Conservation (phyloP, 2,329 filamentous ascomycete species). For the Fonsecaea monophora region DNA sequence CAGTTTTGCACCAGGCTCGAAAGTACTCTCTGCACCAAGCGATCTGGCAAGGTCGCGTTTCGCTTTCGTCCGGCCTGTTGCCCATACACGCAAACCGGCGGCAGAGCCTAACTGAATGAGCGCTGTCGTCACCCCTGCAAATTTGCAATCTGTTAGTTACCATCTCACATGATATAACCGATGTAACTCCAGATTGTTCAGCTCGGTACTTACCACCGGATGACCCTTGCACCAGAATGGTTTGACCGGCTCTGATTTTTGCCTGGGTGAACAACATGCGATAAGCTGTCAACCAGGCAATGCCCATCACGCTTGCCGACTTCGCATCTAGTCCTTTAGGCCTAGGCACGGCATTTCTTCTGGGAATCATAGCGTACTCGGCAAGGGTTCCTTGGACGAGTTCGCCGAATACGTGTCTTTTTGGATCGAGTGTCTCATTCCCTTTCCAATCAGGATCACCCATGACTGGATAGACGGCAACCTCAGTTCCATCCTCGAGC, state of each 20-base stretch:
- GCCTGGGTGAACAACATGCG: constrained; percentile 32
- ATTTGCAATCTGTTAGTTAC: background rate
- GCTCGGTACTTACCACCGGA: constrained; percentile 26
- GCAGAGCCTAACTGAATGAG: constrained; percentile 32
- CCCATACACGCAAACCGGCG: constrained; percentile 30
- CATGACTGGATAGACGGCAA: constrained; percentile 29
- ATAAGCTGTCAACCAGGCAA: constrained; percentile 34
- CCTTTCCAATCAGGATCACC: constrained; percentile 33
- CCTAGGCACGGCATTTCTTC: constrained; percentile 26
- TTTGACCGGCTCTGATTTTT: constrained; percentile 27
- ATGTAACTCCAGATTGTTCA: background rate
- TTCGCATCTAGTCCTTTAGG: constrained; percentile 27
- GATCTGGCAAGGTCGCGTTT: constrained; percentile 23
- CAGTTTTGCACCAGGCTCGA: constrained; percentile 25
- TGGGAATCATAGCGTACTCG: constrained; percentile 29
- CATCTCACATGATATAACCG: background rate
- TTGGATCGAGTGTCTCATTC: constrained; percentile 31
- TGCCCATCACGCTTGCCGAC: constrained; percentile 30
- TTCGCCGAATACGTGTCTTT: constrained; percentile 31
- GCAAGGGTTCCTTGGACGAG: constrained; percentile 30
- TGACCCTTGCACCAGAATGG: constrained; percentile 32
- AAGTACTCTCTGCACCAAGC: constrained; percentile 30
- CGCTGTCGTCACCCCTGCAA: constrained; percentile 31
- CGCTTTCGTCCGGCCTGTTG: constrained; percentile 28
- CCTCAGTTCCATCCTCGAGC: constrained; percentile 30